These are phyloP conservation scores for Acacia concinna DNA, from an alignment of 331 rosid species.

Conservation along the genomic window DNA sequence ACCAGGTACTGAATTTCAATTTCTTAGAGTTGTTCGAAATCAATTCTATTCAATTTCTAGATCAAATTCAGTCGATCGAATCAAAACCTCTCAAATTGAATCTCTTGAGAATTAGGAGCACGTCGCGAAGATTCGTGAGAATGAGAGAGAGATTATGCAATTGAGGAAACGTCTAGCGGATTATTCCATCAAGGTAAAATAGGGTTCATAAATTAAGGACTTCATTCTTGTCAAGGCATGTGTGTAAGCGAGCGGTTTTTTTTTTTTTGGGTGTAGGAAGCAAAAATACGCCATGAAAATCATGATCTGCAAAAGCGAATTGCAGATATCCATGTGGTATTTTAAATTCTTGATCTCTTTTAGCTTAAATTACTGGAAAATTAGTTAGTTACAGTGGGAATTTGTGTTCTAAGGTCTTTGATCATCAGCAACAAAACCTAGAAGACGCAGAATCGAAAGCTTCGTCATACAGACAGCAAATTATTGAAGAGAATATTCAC, in stretches of 20 bases:
- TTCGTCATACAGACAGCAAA: slow-evolving; percentile 82
- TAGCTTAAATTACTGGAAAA: not conserved
- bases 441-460: slow-evolving; percentile 94
- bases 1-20: not conserved
- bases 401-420: slow-evolving; percentile 68
- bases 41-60: not conserved
- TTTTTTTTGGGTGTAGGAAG: slow-evolving; percentile 48
- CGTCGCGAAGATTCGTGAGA: slow-evolving; percentile 62
- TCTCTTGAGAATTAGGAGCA: slow-evolving; percentile 53
- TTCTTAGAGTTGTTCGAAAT: not conserved
- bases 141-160: slow-evolving; percentile 76
- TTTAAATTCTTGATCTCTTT: slow-evolving; percentile 9
- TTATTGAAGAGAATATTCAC: slow-evolving; percentile 87
- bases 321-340: slow-evolving; percentile 91
- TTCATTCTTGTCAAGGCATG: not conserved
- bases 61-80: not conserved
- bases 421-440: slow-evolving; percentile 94
- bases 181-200: slow-evolving; percentile 76
- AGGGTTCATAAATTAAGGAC: not conserved
- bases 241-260: not conserved
- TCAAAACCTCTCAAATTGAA: not conserved
- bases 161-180: slow-evolving; percentile 79
- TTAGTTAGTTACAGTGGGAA: slow-evolving; percentile 21
- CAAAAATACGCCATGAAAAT: slow-evolving; percentile 80
- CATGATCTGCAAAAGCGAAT: slow-evolving; percentile 87